phyloP scores from a whole-genome alignment of 2,329 filamentous ascomycete genomes.

The Ophiostoma triangulosporum region DNA sequence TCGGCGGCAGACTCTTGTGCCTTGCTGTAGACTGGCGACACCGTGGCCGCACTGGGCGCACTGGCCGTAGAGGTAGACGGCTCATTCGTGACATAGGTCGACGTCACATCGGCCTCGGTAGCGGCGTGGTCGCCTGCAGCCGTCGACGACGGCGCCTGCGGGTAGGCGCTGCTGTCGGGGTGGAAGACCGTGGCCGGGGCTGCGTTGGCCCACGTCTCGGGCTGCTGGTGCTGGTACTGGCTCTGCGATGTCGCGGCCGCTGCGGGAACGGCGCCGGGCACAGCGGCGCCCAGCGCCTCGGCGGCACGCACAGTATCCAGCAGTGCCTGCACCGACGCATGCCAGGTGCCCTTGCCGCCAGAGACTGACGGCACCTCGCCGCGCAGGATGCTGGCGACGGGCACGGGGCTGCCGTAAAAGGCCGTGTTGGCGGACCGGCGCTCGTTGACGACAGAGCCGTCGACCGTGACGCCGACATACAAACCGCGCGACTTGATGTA shows the following conservation, averaged over 20 bases:
- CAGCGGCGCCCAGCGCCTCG: constrained; percentile 18
- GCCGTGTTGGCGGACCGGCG: constrained; percentile 76
- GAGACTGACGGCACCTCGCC: constrained; percentile 25
- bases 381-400: constrained; percentile 33
- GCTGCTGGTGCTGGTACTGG: neutral
- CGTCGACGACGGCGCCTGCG: neutral
- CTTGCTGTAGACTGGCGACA: constrained; percentile 7
- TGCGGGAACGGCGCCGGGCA: neutral
- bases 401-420: constrained; percentile 58
- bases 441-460: constrained; percentile 77
- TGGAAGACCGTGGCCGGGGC: constrained; percentile 4
- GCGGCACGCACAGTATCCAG: constrained; percentile 24
- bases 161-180: neutral
- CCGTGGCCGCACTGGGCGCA: neutral
- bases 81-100: constrained; percentile 7
- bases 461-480: constrained; percentile 74
- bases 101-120: constrained; percentile 6
- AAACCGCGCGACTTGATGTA: constrained; percentile 85
- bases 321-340: constrained; percentile 20
- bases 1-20: constrained; percentile 12
- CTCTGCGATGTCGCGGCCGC: constrained; percentile 3
- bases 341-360: constrained; percentile 20
- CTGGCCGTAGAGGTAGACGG: neutral
- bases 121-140: neutral
- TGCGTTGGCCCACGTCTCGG: constrained; percentile 4